These are phyloP conservation scores for Brassica cretica DNA, from an alignment of 345 rosid species.

Conservation along the genomic window DNA sequence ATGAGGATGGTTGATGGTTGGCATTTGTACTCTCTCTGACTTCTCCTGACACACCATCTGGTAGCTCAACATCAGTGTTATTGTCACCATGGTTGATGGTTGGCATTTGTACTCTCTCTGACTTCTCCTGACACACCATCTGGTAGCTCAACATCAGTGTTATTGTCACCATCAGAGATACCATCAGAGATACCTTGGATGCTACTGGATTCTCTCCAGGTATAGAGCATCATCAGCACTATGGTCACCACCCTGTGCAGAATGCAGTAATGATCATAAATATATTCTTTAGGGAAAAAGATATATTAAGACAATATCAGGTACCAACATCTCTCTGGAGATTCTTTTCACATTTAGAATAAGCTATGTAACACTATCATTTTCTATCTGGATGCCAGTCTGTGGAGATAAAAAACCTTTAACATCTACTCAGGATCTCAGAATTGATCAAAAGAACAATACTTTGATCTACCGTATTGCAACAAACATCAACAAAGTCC, in stretches of 20 bases:
- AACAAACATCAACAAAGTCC: too few relatives aligned
- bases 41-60: neutral
- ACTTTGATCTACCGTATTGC: too few relatives aligned
- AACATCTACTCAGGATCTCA: too few relatives aligned
- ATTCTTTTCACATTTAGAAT: too few relatives aligned
- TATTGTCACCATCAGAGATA: neutral
- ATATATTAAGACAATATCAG: neutral
- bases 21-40: neutral
- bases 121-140: neutral
- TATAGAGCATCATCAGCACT: neutral
- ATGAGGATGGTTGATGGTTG: neutral
- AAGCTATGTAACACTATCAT: too few relatives aligned
- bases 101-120: neutral
- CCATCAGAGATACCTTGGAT: neutral
- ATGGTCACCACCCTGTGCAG: neutral
- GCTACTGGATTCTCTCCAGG: neutral
- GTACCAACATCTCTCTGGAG: neutral
- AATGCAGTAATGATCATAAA: neutral
- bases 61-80: neutral
- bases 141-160: neutral
- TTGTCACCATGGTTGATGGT: neutral
- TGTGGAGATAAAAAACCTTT: too few relatives aligned
- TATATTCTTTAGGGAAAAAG: neutral
- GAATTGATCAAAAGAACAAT: too few relatives aligned
- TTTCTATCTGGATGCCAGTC: too few relatives aligned